Base-by-base conservation (phyloP, 176 grass and related monocot genomes). In the Oryza brachyantha region DNA sequence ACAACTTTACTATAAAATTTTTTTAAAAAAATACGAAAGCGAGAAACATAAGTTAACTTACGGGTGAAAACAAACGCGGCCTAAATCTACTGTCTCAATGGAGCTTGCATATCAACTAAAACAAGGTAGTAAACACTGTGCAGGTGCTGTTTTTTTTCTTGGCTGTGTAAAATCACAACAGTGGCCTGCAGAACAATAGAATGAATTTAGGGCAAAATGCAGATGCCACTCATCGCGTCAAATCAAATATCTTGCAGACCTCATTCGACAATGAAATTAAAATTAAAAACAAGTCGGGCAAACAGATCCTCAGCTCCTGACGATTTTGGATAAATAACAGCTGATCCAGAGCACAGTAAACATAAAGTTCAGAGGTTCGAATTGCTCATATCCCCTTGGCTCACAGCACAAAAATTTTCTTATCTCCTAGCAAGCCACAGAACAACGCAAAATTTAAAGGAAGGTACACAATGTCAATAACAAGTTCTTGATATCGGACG, bases 361-460 rank as follows among this genome's bases (percentile, higher is more conserved):
- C 25, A 84, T 57, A 70, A 73, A 54, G 35, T 70, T 75, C 12
- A 70, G 41, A 80, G 12, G 42, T 75, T 14, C 26, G 70, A 62
- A 75, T 68, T 25, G 3, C 43, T 74, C 13, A 68, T 66, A 79
- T 24, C 22, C 40, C 62, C 40, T 62, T 34, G 54, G 55, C 55
- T 80, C 63, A 57, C 35, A 84, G 31, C 36, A 75, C 11, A 80
- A 84, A 64, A 27, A 42, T 74, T 28, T 55, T 57, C n/a, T 26
- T 11, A 13, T 35, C 13, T 45, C 79, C n/a, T 58, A 79, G 41
- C 52, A 84, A 80, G 32, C 76, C 25, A 61, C 29, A 68, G 34
- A 75, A 75, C 63, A 52, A 79, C 62, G 40, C 62, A 79, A 61
- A 54, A 70, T 42, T 45, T 21, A 77, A 84, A 84, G 57, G 4